Evolutionary conservation across 768 basidiomycete species (phyloP), one percentile per base, ranked within the genome.

Genomic region (Lactifluus volemus): DNA sequence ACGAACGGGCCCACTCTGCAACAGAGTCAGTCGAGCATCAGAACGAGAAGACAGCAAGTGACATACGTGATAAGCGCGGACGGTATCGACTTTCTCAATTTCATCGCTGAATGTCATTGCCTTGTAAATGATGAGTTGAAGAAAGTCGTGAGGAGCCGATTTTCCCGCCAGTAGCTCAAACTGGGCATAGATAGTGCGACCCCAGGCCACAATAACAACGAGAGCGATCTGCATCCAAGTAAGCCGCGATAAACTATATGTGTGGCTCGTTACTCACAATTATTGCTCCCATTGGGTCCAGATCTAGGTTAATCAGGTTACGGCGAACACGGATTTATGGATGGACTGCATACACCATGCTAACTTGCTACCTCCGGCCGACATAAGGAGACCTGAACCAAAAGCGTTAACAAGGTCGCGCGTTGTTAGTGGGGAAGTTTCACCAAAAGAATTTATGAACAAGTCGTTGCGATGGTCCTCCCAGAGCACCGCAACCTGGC

Each of bases 391-490:
- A 71, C 86, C 88, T 90, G 65, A 47, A 54, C 30, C 60, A 41
- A 48, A 38, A 41, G 38, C 11, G 41, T 32, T n/a, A 50, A 49
- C 41, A 34, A 47, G 50, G n/a, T 4, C 12, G 42, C 45, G 0
- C 14, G 59, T 39, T 30, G 32, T 32, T 63, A 47, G 6, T 45
- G n/a, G 32, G 42, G 25, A 49, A 49, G 32, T 58, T 78, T 38
- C 63, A 86, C 87, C 86, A 63, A 89, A 88, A 29, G 80, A 76
- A 68, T 93, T 93, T 70, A 92, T 84, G 70, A 84, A 89, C n/a
- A 93, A 70, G 68, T 96, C 96, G 68, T 94, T 98, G 66, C 95
- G 79, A 65, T 98, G 95, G 70, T 98, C 96, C 72, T 97, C 91
- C 93, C 92, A 98, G 32, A 97, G 80, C n/a, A 97, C 84, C 49